Conservation (phyloP, 441 rosid genomes). For the Corymbia calophylla region DNA sequence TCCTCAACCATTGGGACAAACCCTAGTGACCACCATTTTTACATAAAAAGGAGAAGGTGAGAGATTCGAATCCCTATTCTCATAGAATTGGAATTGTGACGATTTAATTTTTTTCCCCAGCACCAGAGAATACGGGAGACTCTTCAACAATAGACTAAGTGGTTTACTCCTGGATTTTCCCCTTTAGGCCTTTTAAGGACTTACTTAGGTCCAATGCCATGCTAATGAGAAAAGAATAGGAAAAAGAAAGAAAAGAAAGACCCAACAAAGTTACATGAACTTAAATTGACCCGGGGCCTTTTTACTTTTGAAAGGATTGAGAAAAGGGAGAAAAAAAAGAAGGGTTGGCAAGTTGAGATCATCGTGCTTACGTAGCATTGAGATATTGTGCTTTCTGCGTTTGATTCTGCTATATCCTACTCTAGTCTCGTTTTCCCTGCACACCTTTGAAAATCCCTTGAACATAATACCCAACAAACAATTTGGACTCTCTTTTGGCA, state of each 20-base stretch:
- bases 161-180: too few species aligned
- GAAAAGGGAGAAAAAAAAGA: background rate
- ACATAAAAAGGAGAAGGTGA: too few species aligned
- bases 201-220: too few species aligned
- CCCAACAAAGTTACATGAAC: background rate
- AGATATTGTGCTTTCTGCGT: background rate
- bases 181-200: too few species aligned
- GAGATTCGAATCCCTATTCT: too few species aligned
- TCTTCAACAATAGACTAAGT: too few species aligned
- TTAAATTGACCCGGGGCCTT: background rate
- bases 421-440: background rate
- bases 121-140: too few species aligned
- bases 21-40: too few species aligned
- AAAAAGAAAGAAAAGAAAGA: background rate
- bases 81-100: too few species aligned
- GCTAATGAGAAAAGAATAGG: background rate
- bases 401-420: background rate
- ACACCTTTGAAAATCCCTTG: background rate
- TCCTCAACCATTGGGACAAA: background rate
- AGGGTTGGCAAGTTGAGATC: background rate
- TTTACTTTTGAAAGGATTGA: background rate
- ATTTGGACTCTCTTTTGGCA: background rate
- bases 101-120: too few species aligned
- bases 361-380: background rate
- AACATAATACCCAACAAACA: background rate